phyloP scores from a whole-genome alignment of 768 basidiomycete genomes.

The Phlebiopsis gigantea region DNA sequence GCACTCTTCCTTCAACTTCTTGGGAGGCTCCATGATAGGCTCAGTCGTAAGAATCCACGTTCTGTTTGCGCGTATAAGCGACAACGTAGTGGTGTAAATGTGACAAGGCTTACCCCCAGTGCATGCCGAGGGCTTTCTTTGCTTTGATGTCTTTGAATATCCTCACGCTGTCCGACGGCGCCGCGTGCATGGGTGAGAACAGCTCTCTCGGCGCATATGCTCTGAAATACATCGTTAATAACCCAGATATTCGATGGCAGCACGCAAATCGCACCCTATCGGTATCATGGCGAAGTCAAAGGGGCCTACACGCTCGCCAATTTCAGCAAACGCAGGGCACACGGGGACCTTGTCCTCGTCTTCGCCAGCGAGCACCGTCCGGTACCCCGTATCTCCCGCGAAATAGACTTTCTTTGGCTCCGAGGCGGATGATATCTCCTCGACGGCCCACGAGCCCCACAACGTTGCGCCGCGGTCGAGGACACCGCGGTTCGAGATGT shows the following conservation, averaged over 20 bases:
- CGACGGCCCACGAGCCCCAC: conserved; percentile 65
- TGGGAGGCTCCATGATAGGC: conserved; percentile 57
- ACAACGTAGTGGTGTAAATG: background rate
- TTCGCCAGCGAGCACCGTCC: conserved; percentile 39
- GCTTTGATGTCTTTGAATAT: conserved; percentile 61
- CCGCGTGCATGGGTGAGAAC: conserved; percentile 59
- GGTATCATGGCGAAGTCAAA: conserved; percentile 71
- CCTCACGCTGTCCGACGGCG: conserved; percentile 62
- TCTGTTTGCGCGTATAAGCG: conserved; percentile 20
- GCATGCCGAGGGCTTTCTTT: conserved; percentile 60
- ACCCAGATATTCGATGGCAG: background rate
- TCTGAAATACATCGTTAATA: conserved; percentile 34
- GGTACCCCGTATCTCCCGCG: conserved; percentile 67
- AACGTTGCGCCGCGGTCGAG: conserved; percentile 52
- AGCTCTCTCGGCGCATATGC: conserved; percentile 52
- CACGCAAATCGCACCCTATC: conserved; percentile 42
- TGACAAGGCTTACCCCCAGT: conserved; percentile 50
- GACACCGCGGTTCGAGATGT: conserved; percentile 47
- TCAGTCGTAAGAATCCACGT: conserved; percentile 52
- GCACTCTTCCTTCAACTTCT: conserved; percentile 45
- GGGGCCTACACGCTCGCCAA: conserved; percentile 52
- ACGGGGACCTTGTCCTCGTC: conserved; percentile 46
- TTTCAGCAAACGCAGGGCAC: conserved; percentile 71
- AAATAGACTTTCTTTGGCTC: conserved; percentile 49
- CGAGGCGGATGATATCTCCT: conserved; percentile 35